These are phyloP conservation scores for Coemansia sp. DNA, from an alignment of 192 early-diverging fungal genomes.

Conservation along the genomic window DNA sequence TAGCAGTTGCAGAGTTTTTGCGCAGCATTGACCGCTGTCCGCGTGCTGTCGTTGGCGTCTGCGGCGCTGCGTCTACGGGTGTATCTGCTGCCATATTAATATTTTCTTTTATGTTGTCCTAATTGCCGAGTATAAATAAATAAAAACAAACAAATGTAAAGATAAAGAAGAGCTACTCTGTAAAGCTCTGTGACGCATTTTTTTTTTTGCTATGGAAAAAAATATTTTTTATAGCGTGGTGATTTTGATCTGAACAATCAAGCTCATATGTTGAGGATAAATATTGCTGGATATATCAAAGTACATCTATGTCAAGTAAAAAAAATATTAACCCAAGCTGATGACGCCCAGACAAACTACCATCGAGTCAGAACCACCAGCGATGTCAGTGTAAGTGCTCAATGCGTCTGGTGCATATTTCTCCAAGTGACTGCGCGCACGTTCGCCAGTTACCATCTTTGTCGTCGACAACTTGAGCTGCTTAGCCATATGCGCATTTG, in stretches of 20 bases:
- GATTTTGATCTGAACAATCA: not conserved
- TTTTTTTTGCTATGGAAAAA: not conserved
- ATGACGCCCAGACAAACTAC: conserved; percentile 27
- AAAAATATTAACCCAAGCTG: not conserved
- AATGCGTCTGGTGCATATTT: conserved; percentile 29
- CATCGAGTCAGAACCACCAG: not conserved
- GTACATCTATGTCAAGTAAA: not conserved
- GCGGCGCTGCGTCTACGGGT: conserved; percentile 5
- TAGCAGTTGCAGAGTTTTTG: conserved; percentile 6
- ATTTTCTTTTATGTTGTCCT: not conserved
- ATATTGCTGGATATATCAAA: not conserved
- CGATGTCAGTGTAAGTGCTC: not conserved
- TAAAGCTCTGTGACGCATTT: not conserved
- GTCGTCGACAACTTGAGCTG: conserved; percentile 25
- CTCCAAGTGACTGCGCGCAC: conserved; percentile 16
- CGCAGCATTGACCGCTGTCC: conserved; percentile 20
- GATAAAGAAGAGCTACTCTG: not conserved
- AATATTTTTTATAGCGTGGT: not conserved
- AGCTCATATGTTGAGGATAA: not conserved
- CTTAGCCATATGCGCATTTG: not conserved
- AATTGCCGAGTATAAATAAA: not conserved
- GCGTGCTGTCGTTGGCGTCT: conserved; percentile 21
- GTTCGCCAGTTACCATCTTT: conserved; percentile 28
- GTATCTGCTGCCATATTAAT: conserved; percentile 1
- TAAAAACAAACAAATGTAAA: not conserved